Percentiles rank a stretch among this genome's conserved stretches.
Evolutionary conservation across 805 yeast genomes (phyloP).

Genomic region (Sungouiella thailandica): DNA sequence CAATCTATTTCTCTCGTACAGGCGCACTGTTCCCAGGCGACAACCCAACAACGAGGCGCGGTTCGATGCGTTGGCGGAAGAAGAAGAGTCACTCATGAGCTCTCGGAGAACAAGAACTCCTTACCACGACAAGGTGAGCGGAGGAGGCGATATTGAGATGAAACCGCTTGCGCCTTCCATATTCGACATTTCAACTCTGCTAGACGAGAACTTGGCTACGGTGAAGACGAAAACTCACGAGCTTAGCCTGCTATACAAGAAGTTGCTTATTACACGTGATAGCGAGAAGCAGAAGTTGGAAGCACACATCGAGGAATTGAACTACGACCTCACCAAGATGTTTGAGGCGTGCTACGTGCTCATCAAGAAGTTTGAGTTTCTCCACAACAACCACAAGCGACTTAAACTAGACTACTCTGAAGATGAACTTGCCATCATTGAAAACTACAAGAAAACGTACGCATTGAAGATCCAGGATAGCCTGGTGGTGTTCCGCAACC

Average conservation of each 20-base stretch:
- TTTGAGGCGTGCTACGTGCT: constrained; percentile 77
- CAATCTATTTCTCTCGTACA: constrained; percentile 80
- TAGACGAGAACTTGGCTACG: constrained; percentile 55
- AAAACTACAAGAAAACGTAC: constrained; percentile 76
- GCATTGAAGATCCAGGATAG: constrained; percentile 80
- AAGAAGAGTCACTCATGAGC: constrained; percentile 56
- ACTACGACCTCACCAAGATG: constrained; percentile 65
- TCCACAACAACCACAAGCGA: constrained; percentile 38
- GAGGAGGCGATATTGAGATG: constrained; percentile 46
- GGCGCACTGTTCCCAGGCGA: constrained; percentile 78
- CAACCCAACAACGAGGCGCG: constrained; percentile 12
- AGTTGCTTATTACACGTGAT: constrained; percentile 81
- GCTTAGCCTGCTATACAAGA: constrained; percentile 68
- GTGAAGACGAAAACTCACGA: constrained; percentile 53
- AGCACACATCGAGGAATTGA: constrained; percentile 70
- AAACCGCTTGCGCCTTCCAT: constrained; percentile 72
- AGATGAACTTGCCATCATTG: constrained; percentile 60
- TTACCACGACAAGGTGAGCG: constrained; percentile 13
- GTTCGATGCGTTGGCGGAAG: constrained; percentile 42
- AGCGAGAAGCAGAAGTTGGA: constrained; percentile 77
- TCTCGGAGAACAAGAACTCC: constrained; percentile 4
- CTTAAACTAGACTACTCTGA: constrained; percentile 32
- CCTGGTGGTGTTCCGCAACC: constrained; percentile 72
- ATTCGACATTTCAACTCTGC: constrained; percentile 64
- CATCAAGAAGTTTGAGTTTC: constrained; percentile 57